Percentiles rank a stretch among this genome's conserved stretches.
Conservation (phyloP, 805 yeast genomes). For the Ogataea methylovora region DNA sequence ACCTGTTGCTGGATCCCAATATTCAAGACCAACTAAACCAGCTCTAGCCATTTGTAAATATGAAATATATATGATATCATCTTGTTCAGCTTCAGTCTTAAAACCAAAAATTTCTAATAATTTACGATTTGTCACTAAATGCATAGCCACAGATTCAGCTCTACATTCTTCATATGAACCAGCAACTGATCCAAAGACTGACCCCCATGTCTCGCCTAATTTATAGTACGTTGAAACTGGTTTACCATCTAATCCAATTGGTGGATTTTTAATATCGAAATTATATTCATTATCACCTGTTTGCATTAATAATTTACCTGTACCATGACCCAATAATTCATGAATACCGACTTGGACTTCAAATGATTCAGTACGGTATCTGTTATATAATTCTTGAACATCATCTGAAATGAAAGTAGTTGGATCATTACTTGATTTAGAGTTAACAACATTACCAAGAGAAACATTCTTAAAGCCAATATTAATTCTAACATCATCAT, state of each 20-base stretch:
- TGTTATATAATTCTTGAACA: constrained; percentile 51
- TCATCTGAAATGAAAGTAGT: constrained; percentile 54
- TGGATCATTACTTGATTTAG: constrained; percentile 62
- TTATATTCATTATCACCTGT: constrained; percentile 57
- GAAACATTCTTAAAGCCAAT: constrained; percentile 88
- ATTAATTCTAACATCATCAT: constrained; percentile 79
- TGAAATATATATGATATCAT: constrained; percentile 57
- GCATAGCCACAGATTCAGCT: constrained; percentile 86
- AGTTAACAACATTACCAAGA: constrained; percentile 75
- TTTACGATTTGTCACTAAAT: constrained; percentile 59
- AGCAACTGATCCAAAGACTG: constrained; percentile 71
- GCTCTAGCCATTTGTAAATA: constrained; percentile 83
- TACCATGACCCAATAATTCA: constrained; percentile 86
- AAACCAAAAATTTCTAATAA: constrained; percentile 71
- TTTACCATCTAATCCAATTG: constrained; percentile 49
- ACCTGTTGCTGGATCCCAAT: constrained; percentile 72
- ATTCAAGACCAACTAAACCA: constrained; percentile 75
- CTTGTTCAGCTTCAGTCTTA: constrained; percentile 46
- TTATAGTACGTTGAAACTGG: constrained; percentile 66
- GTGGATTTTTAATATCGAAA: constrained; percentile 60
- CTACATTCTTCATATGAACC: constrained; percentile 92
- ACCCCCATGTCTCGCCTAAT: constrained; percentile 87
- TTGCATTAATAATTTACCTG: constrained; percentile 70
- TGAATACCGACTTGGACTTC: constrained; percentile 94
- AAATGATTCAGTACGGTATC: constrained; percentile 74